Conservation (phyloP, 495 filamentous ascomycete species). For the Penicillium steckii region DNA sequence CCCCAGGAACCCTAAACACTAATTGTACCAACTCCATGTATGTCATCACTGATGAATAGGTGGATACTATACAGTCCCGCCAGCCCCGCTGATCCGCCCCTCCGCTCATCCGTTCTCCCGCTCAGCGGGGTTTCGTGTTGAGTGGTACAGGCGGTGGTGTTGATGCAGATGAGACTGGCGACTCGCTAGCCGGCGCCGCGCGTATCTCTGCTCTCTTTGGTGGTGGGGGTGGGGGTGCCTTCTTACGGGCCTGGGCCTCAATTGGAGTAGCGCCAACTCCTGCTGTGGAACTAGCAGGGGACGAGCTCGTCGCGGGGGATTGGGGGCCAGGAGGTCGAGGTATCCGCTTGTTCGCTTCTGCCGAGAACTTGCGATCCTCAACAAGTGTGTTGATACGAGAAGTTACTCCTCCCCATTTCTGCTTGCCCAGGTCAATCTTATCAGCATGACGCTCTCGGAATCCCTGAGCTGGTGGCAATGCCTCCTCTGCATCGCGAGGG, state of each 20-base stretch:
- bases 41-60: neutral
- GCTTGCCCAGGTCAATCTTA: conserved; percentile 64
- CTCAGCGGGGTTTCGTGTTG: conserved; percentile 45
- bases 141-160: conserved; percentile 42
- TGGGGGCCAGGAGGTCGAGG: conserved; percentile 28
- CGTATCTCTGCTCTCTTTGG: conserved; percentile 55
- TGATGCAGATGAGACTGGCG: conserved; percentile 18
- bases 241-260: conserved; percentile 47
- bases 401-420: conserved; percentile 52
- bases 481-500: neutral
- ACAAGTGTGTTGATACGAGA: conserved; percentile 34
- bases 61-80: neutral
- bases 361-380: conserved; percentile 32
- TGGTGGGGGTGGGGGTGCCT: conserved; percentile 68
- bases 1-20: neutral
- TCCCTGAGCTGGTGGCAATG: conserved; percentile 40
- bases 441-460: conserved; percentile 35
- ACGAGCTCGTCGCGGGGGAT: conserved; percentile 12
- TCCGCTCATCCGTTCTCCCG: conserved; percentile 1
- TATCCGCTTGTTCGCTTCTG: conserved; percentile 28
- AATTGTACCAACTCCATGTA: conserved; percentile 8
- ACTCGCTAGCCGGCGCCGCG: conserved; percentile 24
- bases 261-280: neutral
- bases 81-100: too few species aligned
- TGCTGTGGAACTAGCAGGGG: neutral